Percentiles rank a stretch among this genome's conserved stretches.
Evolutionary conservation across 2,329 filamentous ascomycete species (phyloP).

Genomic region (Fusarium udum): DNA sequence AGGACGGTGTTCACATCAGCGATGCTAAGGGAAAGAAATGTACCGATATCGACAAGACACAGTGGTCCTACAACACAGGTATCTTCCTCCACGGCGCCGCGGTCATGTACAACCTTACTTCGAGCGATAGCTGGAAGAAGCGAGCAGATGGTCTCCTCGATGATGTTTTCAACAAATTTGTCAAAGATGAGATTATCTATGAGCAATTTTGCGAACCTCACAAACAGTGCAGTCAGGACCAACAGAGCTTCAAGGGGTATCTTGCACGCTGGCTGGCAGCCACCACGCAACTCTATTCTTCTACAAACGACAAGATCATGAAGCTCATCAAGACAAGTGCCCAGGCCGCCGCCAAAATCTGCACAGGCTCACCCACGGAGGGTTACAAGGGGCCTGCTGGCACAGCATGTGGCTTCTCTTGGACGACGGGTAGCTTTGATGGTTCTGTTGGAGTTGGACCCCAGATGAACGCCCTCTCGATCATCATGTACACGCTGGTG

Average conservation of each 20-base stretch:
- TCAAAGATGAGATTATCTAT: constrained; percentile 62
- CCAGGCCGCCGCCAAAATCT: constrained; percentile 60
- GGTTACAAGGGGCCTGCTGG: constrained; percentile 62
- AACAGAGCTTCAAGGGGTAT: constrained; percentile 81
- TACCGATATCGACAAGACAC: constrained; percentile 65
- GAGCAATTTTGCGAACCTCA: constrained; percentile 73
- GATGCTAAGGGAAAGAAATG: constrained; percentile 55
- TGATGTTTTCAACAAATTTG: constrained; percentile 63
- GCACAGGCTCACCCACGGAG: constrained; percentile 55
- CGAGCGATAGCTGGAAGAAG: constrained; percentile 61
- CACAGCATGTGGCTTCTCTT: constrained; percentile 74
- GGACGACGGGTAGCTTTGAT: constrained; percentile 67
- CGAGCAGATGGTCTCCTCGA: constrained; percentile 68
- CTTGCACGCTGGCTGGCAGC: constrained; percentile 72
- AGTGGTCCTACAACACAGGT: constrained; percentile 77
- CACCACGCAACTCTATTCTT: constrained; percentile 64
- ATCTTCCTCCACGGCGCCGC: constrained; percentile 70
- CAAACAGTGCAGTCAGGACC: constrained; percentile 73
- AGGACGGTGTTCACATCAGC: constrained; percentile 56
- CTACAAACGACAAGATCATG: constrained; percentile 59
- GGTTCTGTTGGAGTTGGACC: constrained; percentile 70
- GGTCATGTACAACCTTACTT: constrained; percentile 71
- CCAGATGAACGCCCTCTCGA: constrained; percentile 73
- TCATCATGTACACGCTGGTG: constrained; percentile 69
- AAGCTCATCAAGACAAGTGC: constrained; percentile 63